phyloP scores from a whole-genome alignment of 352 stramenopile species.

The Saprolegnia diclina region DNA sequence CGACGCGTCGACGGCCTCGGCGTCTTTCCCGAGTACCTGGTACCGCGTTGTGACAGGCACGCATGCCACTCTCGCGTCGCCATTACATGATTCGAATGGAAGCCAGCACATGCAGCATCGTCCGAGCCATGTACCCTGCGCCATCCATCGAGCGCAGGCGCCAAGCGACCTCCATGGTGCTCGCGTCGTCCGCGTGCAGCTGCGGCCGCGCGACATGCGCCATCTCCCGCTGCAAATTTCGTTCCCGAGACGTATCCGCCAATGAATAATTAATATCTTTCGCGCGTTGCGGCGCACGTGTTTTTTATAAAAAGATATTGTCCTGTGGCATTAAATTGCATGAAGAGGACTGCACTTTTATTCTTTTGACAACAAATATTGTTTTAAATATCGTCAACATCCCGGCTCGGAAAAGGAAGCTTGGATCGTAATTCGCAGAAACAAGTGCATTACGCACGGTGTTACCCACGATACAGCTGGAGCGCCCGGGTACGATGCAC shows the following conservation, averaged over 20 bases:
- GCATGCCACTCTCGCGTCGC: too few species aligned
- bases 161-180: background rate
- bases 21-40: too few species aligned
- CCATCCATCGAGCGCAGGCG: background rate
- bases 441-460: background rate
- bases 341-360: background rate
- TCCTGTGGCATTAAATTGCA: background rate
- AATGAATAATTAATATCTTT: slow-evolving; percentile 4
- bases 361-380: background rate
- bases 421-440: background rate
- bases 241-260: background rate
- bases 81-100: too few species aligned
- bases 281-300: background rate
- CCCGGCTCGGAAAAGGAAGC: background rate
- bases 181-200: background rate
- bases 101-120: too few species aligned
- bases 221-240: background rate
- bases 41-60: too few species aligned
- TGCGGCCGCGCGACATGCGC: background rate
- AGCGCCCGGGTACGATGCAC: background rate
- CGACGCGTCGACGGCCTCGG: too few species aligned
- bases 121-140: too few species aligned
- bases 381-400: too few species aligned
- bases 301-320: background rate
- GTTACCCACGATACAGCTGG: background rate